Base-by-base conservation (phyloP, 176 grass and related monocot genomes). In the Oryza meyeriana region DNA sequence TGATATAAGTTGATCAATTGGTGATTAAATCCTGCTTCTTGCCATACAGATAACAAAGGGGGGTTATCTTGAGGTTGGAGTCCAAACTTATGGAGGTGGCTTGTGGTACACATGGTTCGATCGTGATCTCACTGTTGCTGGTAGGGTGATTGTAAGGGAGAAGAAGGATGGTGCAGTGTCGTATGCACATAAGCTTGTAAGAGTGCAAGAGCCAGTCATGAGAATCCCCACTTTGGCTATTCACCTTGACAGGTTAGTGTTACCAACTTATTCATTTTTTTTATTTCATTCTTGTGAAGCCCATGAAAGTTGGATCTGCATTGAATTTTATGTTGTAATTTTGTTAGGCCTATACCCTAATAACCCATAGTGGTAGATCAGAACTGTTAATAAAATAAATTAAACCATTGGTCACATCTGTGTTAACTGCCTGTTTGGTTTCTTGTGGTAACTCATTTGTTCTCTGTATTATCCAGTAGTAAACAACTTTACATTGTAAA, bases 51-150 rank as follows among this genome's bases (percentile, higher is more conserved):
- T 98, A 72, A 90, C 85, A 29, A 98, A 95, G 78, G 96, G 93
- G 80, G 96, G 90, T 29, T 98, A 88, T 84, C 75, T 98, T 44
- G 90, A 98, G 85, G 93, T 98, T 16, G 96, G 96, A 29, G 90
- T 98, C 44, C 90, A 95, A 79, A 98, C 90, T 12, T 98, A 98
- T 86, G 96, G 96, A 58, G 81, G 96, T 84, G 96, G 96, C 12
- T 75, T 98, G 64, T 98, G 96, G 96, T 74, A 98, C 87, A 98
- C 96, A 61, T 98, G 96, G 96, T 98, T 98, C 33, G 96, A 98
- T 61, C 96, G 96, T 24, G 96, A 98, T 63, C 90, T 98, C 85
- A 90, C 96, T 55, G 2, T 98, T 64, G 93, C 96, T 34, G 96
- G 96, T 68, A 89, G 96, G 64, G 90, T 95, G 66, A 93, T 98